phyloP scores from a whole-genome alignment of 2,329 filamentous ascomycete genomes.

The Emericellopsis cladophorae region DNA sequence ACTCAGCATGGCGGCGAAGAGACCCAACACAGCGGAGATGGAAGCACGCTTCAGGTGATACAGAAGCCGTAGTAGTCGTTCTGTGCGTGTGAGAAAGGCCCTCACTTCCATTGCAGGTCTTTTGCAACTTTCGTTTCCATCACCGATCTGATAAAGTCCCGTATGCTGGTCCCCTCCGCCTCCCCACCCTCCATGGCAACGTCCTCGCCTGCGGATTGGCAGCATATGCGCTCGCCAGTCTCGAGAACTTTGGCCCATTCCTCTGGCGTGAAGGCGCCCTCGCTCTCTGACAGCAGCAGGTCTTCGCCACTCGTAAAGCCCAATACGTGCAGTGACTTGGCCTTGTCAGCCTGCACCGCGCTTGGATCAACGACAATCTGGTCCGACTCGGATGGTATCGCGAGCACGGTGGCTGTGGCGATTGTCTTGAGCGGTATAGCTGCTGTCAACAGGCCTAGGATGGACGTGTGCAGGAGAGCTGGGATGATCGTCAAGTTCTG shows the following conservation, averaged over 20 bases:
- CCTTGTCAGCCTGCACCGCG: conserved; percentile 45
- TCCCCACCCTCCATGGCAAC: conserved; percentile 30
- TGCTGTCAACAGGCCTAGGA: conserved; percentile 69
- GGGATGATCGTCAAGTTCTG: conserved; percentile 73
- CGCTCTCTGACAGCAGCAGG: conserved; percentile 67
- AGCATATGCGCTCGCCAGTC: conserved; percentile 54
- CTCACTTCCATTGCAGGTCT: not conserved
- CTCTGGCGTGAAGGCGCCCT: conserved; percentile 62
- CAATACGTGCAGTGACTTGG: conserved; percentile 68
- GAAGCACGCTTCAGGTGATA: too few relatives aligned
- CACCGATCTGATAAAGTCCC: conserved; percentile 14
- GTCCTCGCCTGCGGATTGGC: conserved; percentile 25
- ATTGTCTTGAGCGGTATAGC: conserved; percentile 69
- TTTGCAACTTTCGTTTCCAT: not conserved
- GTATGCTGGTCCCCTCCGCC: conserved; percentile 31
- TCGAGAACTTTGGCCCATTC: conserved; percentile 65
- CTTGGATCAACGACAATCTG: conserved; percentile 47
- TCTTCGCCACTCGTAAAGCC: conserved; percentile 65
- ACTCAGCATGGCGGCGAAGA: too few relatives aligned
- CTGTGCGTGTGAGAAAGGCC: too few relatives aligned
- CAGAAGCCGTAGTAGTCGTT: too few relatives aligned
- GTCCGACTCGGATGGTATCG: conserved; percentile 32
- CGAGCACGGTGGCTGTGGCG: conserved; percentile 52
- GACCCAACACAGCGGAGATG: too few relatives aligned
- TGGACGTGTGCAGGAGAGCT: conserved; percentile 65